Base-by-base conservation (phyloP, 345 rosid species). In the Rubroshorea leprosula region DNA sequence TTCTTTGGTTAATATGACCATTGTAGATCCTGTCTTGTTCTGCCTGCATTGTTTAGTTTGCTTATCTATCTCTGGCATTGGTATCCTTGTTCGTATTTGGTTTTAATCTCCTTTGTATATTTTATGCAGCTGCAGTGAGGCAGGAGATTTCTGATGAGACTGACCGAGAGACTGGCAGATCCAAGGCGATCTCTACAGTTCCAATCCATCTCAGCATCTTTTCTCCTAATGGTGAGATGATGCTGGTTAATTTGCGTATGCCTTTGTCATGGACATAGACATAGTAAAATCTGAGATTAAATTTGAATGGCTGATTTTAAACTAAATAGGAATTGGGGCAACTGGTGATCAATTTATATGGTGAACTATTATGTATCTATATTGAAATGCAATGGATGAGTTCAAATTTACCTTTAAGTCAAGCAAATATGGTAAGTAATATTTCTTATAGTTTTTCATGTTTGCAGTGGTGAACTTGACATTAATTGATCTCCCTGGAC, bases 141-240 rank as follows among this genome's bases (percentile, higher is more conserved):
- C 50, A 88, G 69, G 98, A 92, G 80, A 84, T 89, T 45, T 71
- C 89, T 5, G 96, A 92, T 66, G 98, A 92, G 80, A 92, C 95
- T 48, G 98, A 92, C 72, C 71, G 98, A 65, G 98, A 88, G 80
- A 86, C 96, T 24, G 98, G 98, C 21, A 88, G 82, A 43, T 62
- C 77, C 76, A 92, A 92, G 81, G 81, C 69, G 50, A 86, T 92
- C 46, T 92, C 98, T 57, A 75, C 69, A 13, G 95, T 92, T 61
- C 98, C 96, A 47, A 92, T 92, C 72, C 96, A 92, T 73, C 91
- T 92, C 46, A 92, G 98, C 63, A 86, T 92, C 55, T 88, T 51
- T 73, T 92, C 98, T 39, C 96, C 98, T 46, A 86, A 89, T 73
- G 96, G 98, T 92, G 68, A 78, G 80, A 63, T 57, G 45, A 6